phyloP scores from a whole-genome alignment of 2,329 filamentous ascomycete genomes.

The Elsinoe necatrix region DNA sequence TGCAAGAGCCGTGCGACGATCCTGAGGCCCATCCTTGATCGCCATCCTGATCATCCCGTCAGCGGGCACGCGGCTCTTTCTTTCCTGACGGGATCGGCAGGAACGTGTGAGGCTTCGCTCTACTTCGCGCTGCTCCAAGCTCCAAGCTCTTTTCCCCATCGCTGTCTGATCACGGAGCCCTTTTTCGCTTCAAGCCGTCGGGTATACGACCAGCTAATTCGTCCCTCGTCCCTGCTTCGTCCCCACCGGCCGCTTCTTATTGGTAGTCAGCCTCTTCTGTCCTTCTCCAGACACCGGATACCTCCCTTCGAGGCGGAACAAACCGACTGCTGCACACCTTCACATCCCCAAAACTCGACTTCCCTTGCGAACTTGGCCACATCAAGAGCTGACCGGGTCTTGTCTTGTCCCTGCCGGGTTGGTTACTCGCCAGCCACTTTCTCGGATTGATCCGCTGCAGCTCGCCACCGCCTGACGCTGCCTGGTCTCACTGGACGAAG shows the following conservation, averaged over 20 bases:
- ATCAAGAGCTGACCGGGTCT: background rate
- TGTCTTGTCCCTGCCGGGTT: background rate
- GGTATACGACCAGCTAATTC: background rate
- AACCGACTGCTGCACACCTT: background rate
- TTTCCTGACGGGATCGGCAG: background rate
- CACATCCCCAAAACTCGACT: slow-evolving; percentile 1
- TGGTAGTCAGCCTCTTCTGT: slow-evolving; percentile 10
- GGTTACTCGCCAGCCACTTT: background rate
- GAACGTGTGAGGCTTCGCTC: background rate
- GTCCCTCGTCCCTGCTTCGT: background rate
- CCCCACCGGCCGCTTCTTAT: slow-evolving; percentile 9
- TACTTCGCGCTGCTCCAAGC: background rate
- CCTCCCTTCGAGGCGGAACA: slow-evolving; percentile 7
- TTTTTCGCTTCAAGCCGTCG: slow-evolving; percentile 10
- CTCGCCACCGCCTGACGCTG: slow-evolving; percentile 4
- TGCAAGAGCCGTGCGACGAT: slow-evolving; percentile 3
- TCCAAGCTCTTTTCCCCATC: background rate
- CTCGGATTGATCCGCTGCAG: slow-evolving; percentile 2
- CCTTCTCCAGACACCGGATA: slow-evolving; percentile 9
- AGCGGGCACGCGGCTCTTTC: slow-evolving; percentile 1
- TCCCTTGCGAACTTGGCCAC: background rate
- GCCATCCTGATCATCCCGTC: slow-evolving; percentile 10
- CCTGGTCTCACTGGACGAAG: background rate
- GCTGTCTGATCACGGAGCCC: background rate
- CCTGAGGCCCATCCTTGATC: slow-evolving; percentile 8